A percentile compares a stretch with the other conserved stretches of the same genome.
Conservation (phyloP, 176 grass and related monocot genomes). For the barley (Hordeum vulgare) region DNA sequence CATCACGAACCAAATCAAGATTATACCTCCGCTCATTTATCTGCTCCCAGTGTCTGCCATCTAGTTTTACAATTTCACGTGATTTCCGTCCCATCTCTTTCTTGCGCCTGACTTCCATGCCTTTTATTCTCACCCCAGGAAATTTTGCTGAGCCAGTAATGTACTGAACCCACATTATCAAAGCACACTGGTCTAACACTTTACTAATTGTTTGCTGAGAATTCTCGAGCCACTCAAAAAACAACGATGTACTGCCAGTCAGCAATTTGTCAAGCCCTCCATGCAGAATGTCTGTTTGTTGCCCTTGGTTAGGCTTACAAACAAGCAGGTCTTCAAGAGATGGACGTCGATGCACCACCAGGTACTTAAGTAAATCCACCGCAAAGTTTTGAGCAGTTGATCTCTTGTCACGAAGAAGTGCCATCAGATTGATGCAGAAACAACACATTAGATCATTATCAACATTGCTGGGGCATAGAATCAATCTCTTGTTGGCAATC, state of each 20-base stretch:
- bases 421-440: constrained; percentile 87
- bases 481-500: constrained; percentile 86
- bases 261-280: constrained; percentile 87
- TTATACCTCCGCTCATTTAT: constrained; percentile 76
- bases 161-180: constrained; percentile 96
- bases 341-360: constrained; percentile 71
- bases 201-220: constrained; percentile 77
- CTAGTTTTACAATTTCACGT: constrained; percentile 65
- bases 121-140: constrained; percentile 99
- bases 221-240: constrained; percentile 87
- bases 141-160: constrained; percentile 87
- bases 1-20: constrained; percentile 85
- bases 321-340: constrained; percentile 88
- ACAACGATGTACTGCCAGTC: constrained; percentile 58
- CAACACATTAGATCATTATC: constrained; percentile 94
- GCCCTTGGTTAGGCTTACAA: constrained; percentile 74
- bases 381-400: constrained; percentile 60
- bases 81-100: constrained; percentile 92
- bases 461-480: constrained; percentile 89
- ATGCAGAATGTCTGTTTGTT: constrained; percentile 69
- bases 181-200: constrained; percentile 81
- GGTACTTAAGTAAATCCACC: constrained; percentile 87
- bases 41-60: constrained; percentile 75
- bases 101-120: constrained; percentile 86
- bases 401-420: constrained; percentile 88